phyloP scores from a whole-genome alignment of 2,329 filamentous ascomycete species.

The Monosporascus cannonballus region DNA sequence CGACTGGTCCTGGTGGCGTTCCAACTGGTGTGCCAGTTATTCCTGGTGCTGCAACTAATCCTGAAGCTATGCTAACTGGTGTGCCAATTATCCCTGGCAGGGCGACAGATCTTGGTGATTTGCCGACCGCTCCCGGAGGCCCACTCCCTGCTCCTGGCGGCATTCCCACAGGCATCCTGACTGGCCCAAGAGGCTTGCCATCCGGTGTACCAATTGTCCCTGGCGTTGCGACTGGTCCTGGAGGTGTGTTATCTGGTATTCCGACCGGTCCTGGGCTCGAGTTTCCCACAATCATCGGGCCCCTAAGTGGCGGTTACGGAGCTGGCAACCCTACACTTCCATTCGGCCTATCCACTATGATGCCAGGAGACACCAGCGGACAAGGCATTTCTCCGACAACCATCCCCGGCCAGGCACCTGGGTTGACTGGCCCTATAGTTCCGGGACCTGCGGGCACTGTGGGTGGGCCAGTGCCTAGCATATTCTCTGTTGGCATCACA shows the following conservation, averaged over 20 bases:
- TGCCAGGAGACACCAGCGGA: slow-evolving; percentile 9
- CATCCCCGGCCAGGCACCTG: too few relatives aligned
- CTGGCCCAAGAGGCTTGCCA: not conserved
- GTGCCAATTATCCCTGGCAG: not conserved
- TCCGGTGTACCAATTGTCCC: not conserved
- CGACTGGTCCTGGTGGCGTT: not conserved
- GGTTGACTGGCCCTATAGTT: too few relatives aligned
- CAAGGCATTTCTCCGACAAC: not conserved
- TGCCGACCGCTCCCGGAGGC: not conserved
- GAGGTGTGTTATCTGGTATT: not conserved
- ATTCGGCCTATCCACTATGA: slow-evolving; percentile 9
- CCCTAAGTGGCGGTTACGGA: slow-evolving; percentile 18
- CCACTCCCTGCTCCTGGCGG: not conserved
- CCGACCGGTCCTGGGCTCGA: not conserved
- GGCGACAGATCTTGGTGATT: not conserved
- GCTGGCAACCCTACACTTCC: slow-evolving; percentile 10
- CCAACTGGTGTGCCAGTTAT: not conserved
- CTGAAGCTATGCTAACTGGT: not conserved
- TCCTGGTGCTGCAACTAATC: not conserved
- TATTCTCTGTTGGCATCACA: too few relatives aligned
- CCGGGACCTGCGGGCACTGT: too few relatives aligned
- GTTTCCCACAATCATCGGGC: slow-evolving; percentile 1
- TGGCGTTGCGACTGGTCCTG: not conserved
- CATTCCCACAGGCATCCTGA: not conserved
- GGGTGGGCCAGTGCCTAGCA: too few relatives aligned